Conservation (phyloP, 2,329 filamentous ascomycete species). For the Verticillium nubilum region DNA sequence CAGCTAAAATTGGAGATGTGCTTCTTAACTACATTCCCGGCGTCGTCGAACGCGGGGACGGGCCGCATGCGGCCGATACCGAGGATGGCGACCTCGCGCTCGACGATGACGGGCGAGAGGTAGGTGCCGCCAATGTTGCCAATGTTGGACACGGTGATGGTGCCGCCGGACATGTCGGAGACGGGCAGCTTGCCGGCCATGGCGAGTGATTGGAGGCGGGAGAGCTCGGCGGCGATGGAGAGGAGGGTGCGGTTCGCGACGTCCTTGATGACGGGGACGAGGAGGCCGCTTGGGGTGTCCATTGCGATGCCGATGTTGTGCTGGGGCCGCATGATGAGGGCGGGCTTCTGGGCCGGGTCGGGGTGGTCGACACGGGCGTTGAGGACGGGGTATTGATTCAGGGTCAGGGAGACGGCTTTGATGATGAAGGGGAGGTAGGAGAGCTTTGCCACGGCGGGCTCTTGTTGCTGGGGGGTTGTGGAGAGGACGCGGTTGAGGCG, state of each 20-base stretch:
- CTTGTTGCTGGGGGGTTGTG: conserved; percentile 38
- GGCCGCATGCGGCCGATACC: conserved; percentile 77
- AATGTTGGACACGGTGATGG: conserved; percentile 95
- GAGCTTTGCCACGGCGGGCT: conserved; percentile 54
- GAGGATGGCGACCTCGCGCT: conserved; percentile 85
- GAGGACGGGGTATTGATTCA: conserved; percentile 77
- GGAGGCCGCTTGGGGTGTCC: conserved; percentile 81
- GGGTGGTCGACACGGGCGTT: conserved; percentile 72
- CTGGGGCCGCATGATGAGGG: conserved; percentile 69
- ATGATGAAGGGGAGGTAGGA: conserved; percentile 93
- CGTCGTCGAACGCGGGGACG: conserved; percentile 70
- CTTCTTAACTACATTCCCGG: conserved; percentile 60
- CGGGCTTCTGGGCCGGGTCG: conserved; percentile 53
- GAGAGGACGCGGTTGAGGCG: conserved; percentile 65
- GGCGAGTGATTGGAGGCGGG: conserved; percentile 67
- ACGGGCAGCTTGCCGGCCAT: conserved; percentile 67
- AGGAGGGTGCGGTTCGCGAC: conserved; percentile 72
- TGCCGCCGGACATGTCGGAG: conserved; percentile 76
- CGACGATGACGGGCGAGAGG: conserved; percentile 84
- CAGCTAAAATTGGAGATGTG: conserved; percentile 90
- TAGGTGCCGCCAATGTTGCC: conserved; percentile 92
- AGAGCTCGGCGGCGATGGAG: conserved; percentile 71
- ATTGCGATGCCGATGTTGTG: conserved; percentile 97
- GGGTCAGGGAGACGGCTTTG: conserved; percentile 84
- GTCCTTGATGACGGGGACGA: conserved; percentile 88